Conservation (phyloP, 148 eudicot genomes). For the Nyssa sinensis region DNA sequence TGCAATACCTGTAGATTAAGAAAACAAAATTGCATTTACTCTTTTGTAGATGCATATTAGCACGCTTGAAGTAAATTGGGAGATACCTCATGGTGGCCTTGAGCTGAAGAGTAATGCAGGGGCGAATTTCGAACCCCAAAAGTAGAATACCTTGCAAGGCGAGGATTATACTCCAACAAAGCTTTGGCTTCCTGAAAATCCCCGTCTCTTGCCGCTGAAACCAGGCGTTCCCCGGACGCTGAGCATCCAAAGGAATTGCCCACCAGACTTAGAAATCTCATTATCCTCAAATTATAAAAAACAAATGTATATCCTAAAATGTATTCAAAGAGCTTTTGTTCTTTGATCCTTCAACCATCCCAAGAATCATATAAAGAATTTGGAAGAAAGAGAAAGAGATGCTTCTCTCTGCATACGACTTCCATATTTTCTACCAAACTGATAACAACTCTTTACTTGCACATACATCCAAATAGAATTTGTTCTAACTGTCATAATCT, state of each 20-base stretch:
- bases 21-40: not conserved
- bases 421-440: conserved; percentile 18
- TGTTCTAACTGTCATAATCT: conserved; percentile 33
- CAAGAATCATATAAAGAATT: not conserved
- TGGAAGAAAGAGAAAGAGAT: conserved; percentile 6
- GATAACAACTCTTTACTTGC: conserved; percentile 26
- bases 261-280: conserved; percentile 70
- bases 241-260: conserved; percentile 98
- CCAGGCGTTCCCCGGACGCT: conserved; percentile 85
- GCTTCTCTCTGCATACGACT: not conserved
- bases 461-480: conserved; percentile 24
- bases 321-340: not conserved
- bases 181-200: conserved; percentile 96
- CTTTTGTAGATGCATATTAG: not conserved
- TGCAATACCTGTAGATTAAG: not conserved
- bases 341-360: conserved; percentile 7
- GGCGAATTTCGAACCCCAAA: conserved; percentile 94
- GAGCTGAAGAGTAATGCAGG: conserved; percentile 94
- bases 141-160: conserved; percentile 77
- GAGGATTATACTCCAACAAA: conserved; percentile 82
- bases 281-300: conserved; percentile 14
- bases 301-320: too few species aligned
- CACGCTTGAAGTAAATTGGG: not conserved
- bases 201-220: conserved; percentile 96
- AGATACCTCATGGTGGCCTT: conserved; percentile 95